Evolutionary conservation across 2,329 filamentous ascomycete species (phyloP).

Genomic region (Cercospora sp.): DNA sequence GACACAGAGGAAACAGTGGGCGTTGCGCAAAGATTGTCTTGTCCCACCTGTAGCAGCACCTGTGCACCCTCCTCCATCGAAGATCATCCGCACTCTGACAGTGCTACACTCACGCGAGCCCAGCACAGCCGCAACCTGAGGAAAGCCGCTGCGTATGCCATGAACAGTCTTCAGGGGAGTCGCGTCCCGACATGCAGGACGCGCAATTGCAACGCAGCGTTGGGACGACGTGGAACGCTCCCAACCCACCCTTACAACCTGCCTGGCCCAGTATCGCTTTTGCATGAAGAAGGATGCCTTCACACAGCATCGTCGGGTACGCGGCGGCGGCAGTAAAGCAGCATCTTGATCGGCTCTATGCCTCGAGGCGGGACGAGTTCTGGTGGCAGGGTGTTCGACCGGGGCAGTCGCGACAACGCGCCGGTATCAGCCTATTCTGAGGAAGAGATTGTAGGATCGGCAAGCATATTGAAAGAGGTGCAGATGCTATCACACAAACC

Average conservation of each 20-base stretch:
- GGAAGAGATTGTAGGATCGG: neutral
- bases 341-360: neutral
- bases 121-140: neutral
- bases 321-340: neutral
- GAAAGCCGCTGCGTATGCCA: neutral
- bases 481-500: neutral
- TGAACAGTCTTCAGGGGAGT: neutral
- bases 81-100: slow-evolving; percentile 2
- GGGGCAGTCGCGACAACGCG: neutral
- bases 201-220: neutral
- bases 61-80: neutral
- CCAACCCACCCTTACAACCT: neutral
- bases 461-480: neutral
- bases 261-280: neutral
- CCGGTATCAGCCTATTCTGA: neutral
- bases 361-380: neutral
- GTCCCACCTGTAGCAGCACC: neutral
- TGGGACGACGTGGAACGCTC: neutral
- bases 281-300: neutral
- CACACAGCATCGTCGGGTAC: neutral
- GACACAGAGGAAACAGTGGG: slow-evolving; percentile 8
- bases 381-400: neutral
- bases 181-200: neutral
- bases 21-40: slow-evolving; percentile 3
- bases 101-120: slow-evolving; percentile 1